A percentile compares a stretch with the other conserved stretches of the same genome.
phyloP scores from a whole-genome alignment of 352 stramenopile species.

The Phytophthora nicotianae region DNA sequence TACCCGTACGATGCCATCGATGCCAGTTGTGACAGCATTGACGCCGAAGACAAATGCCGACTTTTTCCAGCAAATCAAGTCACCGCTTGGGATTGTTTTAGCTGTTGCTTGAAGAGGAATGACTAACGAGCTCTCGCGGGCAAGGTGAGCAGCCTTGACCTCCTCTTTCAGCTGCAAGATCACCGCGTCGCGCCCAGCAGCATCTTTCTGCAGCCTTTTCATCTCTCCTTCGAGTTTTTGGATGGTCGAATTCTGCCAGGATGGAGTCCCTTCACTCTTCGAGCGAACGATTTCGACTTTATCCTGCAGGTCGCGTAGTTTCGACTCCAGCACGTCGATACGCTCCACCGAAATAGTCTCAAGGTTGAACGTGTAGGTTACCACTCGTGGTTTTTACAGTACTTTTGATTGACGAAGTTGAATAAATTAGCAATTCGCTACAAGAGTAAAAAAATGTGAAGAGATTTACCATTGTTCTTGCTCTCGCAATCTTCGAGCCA shows the following conservation, averaged over 20 bases:
- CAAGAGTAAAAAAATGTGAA: not conserved
- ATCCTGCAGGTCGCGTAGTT: not conserved
- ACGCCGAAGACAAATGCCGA: not conserved
- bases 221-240: conserved; percentile 2
- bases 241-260: not conserved
- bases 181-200: not conserved
- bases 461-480: conserved; percentile 16
- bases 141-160: conserved; percentile 1
- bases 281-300: conserved; percentile 1
- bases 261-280: not conserved
- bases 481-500: conserved; percentile 14
- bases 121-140: not conserved
- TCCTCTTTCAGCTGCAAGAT: conserved; percentile 4
- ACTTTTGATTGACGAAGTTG: not conserved
- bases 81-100: not conserved
- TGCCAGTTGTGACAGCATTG: not conserved
- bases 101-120: conserved; percentile 1
- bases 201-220: conserved; percentile 1
- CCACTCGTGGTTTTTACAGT: not conserved
- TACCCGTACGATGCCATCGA: conserved; percentile 1
- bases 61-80: conserved; percentile 13
- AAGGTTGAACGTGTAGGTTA: not conserved
- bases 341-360: not conserved
- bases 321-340: not conserved
- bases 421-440: not conserved